phyloP scores from a whole-genome alignment of 140 eudicot species.

The Stevia rebaudiana region DNA sequence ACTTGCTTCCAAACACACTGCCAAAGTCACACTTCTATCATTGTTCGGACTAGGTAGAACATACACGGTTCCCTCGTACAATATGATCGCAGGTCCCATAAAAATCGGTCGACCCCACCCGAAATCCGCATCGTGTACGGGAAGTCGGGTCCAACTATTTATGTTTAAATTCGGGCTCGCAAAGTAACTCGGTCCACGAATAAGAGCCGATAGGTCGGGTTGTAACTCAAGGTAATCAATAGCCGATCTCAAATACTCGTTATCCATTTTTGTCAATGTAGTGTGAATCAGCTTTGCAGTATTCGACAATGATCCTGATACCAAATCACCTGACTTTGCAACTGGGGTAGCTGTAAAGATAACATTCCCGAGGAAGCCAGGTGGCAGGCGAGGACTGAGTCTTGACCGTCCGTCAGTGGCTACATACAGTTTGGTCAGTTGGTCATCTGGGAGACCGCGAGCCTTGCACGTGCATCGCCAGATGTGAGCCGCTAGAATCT shows the following conservation, averaged over 20 bases:
- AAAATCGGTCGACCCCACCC: constrained; percentile 59
- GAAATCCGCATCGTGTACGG: constrained; percentile 49
- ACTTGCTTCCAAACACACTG: constrained; percentile 43
- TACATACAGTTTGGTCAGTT: constrained; percentile 36
- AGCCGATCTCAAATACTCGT: constrained; percentile 49
- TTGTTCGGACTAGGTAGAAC: constrained; percentile 50
- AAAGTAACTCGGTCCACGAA: constrained; percentile 48
- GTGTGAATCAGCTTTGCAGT: constrained; percentile 38
- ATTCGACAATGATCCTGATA: constrained; percentile 29
- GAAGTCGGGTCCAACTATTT: constrained; percentile 50
- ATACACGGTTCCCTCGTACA: constrained; percentile 49
- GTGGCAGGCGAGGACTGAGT: constrained; percentile 48
- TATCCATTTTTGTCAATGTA: constrained; percentile 39
- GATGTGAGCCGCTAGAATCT: constrained; percentile 46
- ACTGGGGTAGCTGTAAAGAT: constrained; percentile 45
- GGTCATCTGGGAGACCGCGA: constrained; percentile 44
- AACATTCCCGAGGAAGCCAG: constrained; percentile 52
- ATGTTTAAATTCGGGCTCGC: constrained; percentile 54
- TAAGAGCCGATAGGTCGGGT: constrained; percentile 40
- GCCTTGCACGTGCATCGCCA: constrained; percentile 64
- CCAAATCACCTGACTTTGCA: constrained; percentile 33
- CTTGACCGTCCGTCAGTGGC: constrained; percentile 58
- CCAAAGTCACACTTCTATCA: constrained; percentile 45
- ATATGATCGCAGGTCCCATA: constrained; percentile 47
- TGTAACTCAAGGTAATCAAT: constrained; percentile 43